Evolutionary conservation across 129 eudicot genomes (phyloP).

Genomic region (Escallonia rubra): DNA sequence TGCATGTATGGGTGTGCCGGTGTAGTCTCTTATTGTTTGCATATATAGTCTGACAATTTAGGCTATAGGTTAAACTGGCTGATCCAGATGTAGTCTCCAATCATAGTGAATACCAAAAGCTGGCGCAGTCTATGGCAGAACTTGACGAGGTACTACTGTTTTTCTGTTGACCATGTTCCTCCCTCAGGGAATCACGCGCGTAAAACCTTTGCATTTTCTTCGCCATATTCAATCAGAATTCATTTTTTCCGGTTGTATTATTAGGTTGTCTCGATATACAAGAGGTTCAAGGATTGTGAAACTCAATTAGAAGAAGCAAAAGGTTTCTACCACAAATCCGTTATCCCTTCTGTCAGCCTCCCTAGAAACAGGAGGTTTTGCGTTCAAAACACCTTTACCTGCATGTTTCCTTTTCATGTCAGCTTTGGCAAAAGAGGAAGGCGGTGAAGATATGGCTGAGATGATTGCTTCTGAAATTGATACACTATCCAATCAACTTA

Average conservation of each 20-base stretch:
- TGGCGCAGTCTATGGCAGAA: slow-evolving; percentile 87
- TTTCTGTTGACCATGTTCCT: slow-evolving; percentile 1
- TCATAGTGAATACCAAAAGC: slow-evolving; percentile 87
- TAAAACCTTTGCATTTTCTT: slow-evolving; percentile 2
- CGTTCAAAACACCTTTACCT: slow-evolving; percentile 1
- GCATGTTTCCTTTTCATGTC: slow-evolving; percentile 14
- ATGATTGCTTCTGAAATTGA: slow-evolving; percentile 87
- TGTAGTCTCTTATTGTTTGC: background rate
- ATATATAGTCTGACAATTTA: slow-evolving; percentile 7
- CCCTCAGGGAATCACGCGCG: background rate
- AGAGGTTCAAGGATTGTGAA: slow-evolving; percentile 81
- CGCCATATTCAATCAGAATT: background rate
- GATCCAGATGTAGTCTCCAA: slow-evolving; percentile 96
- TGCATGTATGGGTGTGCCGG: background rate
- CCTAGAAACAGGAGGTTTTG: background rate
- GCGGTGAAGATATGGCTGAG: slow-evolving; percentile 81
- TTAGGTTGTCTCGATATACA: slow-evolving; percentile 80
- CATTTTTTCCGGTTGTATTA: slow-evolving; percentile 22
- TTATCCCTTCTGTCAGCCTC: background rate
- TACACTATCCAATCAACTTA: slow-evolving; percentile 47
- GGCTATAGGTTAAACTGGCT: slow-evolving; percentile 71
- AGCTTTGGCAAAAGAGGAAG: slow-evolving; percentile 83
- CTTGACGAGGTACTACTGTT: slow-evolving; percentile 62
- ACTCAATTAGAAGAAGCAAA: slow-evolving; percentile 90
- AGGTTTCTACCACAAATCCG: slow-evolving; percentile 43